Conservation (phyloP, 352 stramenopile genomes). For the Thalassiosira exigua region DNA sequence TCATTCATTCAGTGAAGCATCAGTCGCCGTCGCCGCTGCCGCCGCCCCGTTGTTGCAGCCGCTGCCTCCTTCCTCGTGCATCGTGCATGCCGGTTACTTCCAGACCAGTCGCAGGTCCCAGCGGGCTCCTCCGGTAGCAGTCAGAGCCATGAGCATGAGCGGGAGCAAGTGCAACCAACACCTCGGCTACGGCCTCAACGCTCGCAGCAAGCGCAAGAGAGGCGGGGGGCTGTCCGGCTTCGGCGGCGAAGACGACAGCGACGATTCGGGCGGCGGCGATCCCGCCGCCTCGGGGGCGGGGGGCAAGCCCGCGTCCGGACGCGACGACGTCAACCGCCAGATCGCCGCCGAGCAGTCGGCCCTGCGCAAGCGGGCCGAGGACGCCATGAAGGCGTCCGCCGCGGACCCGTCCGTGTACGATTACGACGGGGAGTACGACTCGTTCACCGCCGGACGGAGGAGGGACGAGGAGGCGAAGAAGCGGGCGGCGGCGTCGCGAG, state of each 20-base stretch:
- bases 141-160: too few species aligned
- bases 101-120: too few species aligned
- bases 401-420: conserved; percentile 57
- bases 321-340: conserved; percentile 64
- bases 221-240: conserved; percentile 40
- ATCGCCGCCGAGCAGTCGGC: conserved; percentile 71
- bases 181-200: conserved; percentile 5
- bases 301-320: background rate
- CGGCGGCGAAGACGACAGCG: conserved; percentile 41
- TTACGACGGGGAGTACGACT: conserved; percentile 77
- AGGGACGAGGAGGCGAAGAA: conserved; percentile 28
- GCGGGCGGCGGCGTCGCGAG: background rate
- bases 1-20: too few species aligned
- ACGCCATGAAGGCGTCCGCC: conserved; percentile 31
- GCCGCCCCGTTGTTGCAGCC: too few species aligned
- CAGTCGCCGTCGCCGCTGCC: too few species aligned
- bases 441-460: conserved; percentile 29
- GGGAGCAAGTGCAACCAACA: background rate
- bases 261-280: conserved; percentile 32
- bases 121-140: too few species aligned
- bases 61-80: too few species aligned
- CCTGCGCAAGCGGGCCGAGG: conserved; percentile 61
- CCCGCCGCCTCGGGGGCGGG: background rate
- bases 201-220: conserved; percentile 8
- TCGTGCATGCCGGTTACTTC: too few species aligned